Base-by-base conservation (phyloP, 202 grass and related monocot genomes). In the Panicum hallii region DNA sequence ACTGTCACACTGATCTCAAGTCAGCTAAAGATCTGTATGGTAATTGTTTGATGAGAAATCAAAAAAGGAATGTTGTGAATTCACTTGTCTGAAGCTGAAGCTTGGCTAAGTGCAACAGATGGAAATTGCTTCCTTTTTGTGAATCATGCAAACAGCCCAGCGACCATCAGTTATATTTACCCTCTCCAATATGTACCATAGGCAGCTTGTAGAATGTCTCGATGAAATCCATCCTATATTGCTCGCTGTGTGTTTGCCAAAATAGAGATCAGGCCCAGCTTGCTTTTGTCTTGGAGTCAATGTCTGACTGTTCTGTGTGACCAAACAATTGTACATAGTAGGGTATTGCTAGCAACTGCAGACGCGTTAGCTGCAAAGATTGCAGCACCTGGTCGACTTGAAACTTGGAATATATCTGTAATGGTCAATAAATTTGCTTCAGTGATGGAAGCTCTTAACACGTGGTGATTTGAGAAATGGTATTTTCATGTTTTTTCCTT, bases 351-450 rank as follows among this genome's bases (percentile, higher is more conserved):
- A 65, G 45, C 63, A 11, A 44, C 46, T 60, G 62, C 2, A 58
- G 36, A 74, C 12, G 50, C 62, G 40, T 0, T 36, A 26, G 2
- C 4, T 55, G 36, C 15, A 1, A 46, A 80, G 19, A 19, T 20
- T 30, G 30, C 28, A 50, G 41, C 17, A 52, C 10, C 44, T 56
- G 5, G 14, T 66, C 15, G 14, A 28, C 64, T 41, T 48, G 14
- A 64, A 83, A 86, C 56, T 20, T 70, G 3, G 62, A 5, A 30
- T 20, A 11, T 78, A 40, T 57, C 38, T 72, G 11, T 79, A 48
- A 46, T 32, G 9, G 13, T 79, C 28, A 74, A 79, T 79, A 83
- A 87, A 44, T 74, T 73, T 83, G 41, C 5, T 67, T 86, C 7
- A 9, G 49, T 65, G 36, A 11, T 64, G 47, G 63, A 47, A 23